Percentiles rank a stretch among this genome's conserved stretches.
Evolutionary conservation across 768 basidiomycete genomes (phyloP).

Genomic region (Rhodotorula graminis): DNA sequence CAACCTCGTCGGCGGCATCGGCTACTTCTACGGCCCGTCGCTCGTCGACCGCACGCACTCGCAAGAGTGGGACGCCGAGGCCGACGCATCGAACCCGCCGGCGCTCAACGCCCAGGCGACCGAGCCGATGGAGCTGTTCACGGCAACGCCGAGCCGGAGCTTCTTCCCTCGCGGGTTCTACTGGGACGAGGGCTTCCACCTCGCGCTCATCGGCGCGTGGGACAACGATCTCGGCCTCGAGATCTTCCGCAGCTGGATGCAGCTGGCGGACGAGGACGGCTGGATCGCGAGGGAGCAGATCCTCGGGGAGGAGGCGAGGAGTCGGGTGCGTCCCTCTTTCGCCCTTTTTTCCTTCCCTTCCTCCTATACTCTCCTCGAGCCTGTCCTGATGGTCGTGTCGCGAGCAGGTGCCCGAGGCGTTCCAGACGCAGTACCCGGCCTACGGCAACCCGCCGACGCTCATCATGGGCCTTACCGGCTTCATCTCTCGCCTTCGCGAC

Average conservation of each 20-base stretch:
- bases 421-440: conserved; percentile 86
- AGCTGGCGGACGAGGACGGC: conserved; percentile 84
- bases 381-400: not conserved
- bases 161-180: conserved; percentile 98
- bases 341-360: no score
- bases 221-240: conserved; percentile 85
- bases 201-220: conserved; percentile 84
- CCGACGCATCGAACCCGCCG: conserved; percentile 50
- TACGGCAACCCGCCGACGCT: conserved; percentile 95
- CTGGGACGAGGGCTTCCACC: conserved; percentile 98
- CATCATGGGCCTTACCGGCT: conserved; percentile 85
- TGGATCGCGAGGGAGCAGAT: conserved; percentile 98
- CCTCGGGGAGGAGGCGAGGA: conserved; percentile 89
- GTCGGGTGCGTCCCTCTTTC: conserved; percentile 57
- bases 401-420: conserved; percentile 72
- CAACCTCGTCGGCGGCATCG: conserved; percentile 85
- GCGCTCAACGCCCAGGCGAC: conserved; percentile 52
- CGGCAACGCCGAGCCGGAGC: conserved; percentile 89
- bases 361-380: no score
- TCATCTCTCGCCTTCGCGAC: conserved; percentile 66
- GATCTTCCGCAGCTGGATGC: conserved; percentile 83
- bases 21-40: conserved; percentile 88
- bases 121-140: conserved; percentile 70
- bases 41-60: conserved; percentile 79
- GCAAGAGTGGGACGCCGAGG: conserved; percentile 81